Evolutionary conservation across 176 grass and related monocot genomes (phyloP).

Genomic region (Cenchrus americanus): DNA sequence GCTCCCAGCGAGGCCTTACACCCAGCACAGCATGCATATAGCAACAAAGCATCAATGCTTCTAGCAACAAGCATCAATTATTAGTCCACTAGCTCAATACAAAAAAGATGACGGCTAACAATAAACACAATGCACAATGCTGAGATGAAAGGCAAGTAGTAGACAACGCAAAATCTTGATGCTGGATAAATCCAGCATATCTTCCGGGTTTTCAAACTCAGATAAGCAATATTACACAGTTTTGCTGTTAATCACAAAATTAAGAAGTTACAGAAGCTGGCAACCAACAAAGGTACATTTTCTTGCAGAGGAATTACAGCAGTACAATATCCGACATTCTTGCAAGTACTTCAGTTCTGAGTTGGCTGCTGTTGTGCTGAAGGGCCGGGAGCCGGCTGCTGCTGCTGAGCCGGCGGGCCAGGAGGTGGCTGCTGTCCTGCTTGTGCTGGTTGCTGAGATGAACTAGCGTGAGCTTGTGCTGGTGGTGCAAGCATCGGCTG

Average conservation of each 20-base stretch:
- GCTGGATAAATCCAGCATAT: slow-evolving; percentile 21
- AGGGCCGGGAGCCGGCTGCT: slow-evolving; percentile 31
- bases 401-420: slow-evolving; percentile 41
- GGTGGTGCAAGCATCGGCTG: slow-evolving; percentile 51
- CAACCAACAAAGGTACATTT: slow-evolving; percentile 1
- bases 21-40: no score
- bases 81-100: neutral
- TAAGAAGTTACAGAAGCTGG: slow-evolving; percentile 44
- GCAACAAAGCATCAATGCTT: no score
- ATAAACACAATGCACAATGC: neutral
- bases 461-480: slow-evolving; percentile 46
- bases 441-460: slow-evolving; percentile 39
- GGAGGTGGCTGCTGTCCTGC: slow-evolving; percentile 37
- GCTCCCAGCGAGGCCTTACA: no score
- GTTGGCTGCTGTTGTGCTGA: neutral
- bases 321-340: neutral
- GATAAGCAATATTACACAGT: slow-evolving; percentile 19
- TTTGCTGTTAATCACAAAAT: slow-evolving; percentile 41
- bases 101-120: neutral
- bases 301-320: neutral
- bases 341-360: slow-evolving; percentile 40
- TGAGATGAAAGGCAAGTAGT: neutral
- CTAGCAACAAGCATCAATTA: neutral
- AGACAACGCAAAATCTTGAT: slow-evolving; percentile 23
- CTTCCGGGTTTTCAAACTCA: neutral